Base-by-base conservation (phyloP, 202 grass and related monocot species). In the Panicum virgatum region DNA sequence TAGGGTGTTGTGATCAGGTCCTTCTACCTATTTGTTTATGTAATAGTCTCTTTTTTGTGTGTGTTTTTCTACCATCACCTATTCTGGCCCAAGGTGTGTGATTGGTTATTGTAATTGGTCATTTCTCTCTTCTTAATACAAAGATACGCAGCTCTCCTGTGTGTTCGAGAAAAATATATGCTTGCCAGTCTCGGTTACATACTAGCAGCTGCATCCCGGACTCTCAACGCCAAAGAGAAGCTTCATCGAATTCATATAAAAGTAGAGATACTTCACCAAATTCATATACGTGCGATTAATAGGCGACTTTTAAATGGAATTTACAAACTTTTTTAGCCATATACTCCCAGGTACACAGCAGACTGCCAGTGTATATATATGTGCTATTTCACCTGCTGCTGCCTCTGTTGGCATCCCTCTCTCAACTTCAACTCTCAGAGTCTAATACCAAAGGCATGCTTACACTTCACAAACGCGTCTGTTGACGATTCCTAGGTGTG, bases 141-240 rank as follows among this genome's bases (percentile, higher is more conserved):
- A n/a, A n/a, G n/a, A n/a, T n/a, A n/a, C n/a, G n/a, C n/a, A n/a
- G n/a, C n/a, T n/a, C n/a, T n/a, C n/a, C n/a, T n/a, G n/a, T n/a
- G n/a, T n/a, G n/a, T n/a, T n/a, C n/a, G n/a, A n/a, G n/a, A n/a
- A n/a, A n/a, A n/a, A n/a, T n/a, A 90, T 76, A 53, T 53, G 51
- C 65, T 86, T 89, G 15, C 86, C 86, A 32, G 80, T 19, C 50
- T 53, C 19, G 20, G 19, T 53, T 53, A 6, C 18, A 51, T 10
- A 53, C 18, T 53, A 53, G 50, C 18, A 53, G 20, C 2, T 53
- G 19, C 19, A 53, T 53, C 7, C 50, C 50, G 19, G 50, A 7
- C 5, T 52, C 13, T 50, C 16, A 20, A 52, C 16, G 18, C 48
- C 5, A 52, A 19, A 53, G 18, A 53, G 48, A 53, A 7, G 16